Evolutionary conservation across 352 stramenopile genomes (phyloP), one percentile per base, ranked within the genome.

Genomic region (Globisporangium carolinianum): DNA sequence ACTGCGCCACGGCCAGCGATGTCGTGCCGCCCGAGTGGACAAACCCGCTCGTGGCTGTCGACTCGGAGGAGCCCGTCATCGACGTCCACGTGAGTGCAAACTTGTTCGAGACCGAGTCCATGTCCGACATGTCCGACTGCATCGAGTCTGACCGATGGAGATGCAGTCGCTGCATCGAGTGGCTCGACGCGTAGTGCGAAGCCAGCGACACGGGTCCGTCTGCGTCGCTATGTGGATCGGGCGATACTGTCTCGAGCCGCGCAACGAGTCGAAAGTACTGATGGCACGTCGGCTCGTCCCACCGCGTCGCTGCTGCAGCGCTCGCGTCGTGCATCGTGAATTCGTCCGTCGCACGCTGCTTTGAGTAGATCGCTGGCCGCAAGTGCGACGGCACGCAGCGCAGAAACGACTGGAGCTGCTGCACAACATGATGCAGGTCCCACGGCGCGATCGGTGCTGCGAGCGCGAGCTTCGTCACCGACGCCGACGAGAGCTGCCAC

Each of bases 41-140:
- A 42, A 65, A 53, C 1, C 61, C 56, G 35, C 51, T 57, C 32
- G 47, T 51, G 54, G 9, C 14, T 14, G 68, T 73, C 37, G 51
- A 65, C 37, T 86, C 79, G 2, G 76, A 76, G 2, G 76, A 76
- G 17, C 57, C 67, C 47, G 63, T 75, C 48, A 69, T 72, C 8
- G 68, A 69, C 7, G 57, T 58, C 67, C 68, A 83, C 50, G 63
- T 61, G 24, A 72, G 62, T 10, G 75, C 63, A 18, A 75, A 46
- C 42, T 65, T 65, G 17, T 72, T 65, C 55, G 71, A 73, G 17
- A 77, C 56, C 17, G 75, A 83, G 42, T 91, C 79, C 10, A 80
- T 67, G 37, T 91, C 79, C 3, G 82, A 91, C 47, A 86, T 61
- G 35, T 89, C 78, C 1, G 82, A 91, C 60, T 89, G 79, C 51